Base-by-base conservation (phyloP, 768 basidiomycete genomes). In the Pleurotus cornucopiae region DNA sequence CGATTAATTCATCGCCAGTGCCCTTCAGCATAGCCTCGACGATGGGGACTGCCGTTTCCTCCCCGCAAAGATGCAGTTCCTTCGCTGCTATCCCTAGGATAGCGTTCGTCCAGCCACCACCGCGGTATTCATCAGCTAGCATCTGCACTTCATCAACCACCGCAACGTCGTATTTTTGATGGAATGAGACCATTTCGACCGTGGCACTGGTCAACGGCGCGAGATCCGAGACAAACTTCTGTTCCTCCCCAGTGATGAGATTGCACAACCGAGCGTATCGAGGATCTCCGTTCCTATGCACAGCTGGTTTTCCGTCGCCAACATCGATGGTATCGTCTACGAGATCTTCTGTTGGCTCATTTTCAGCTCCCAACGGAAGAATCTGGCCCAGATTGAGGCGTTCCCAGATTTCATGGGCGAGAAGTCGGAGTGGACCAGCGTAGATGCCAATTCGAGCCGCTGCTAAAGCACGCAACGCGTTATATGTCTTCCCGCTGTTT, bases 71-170 rank as follows among this genome's bases (percentile, higher is more conserved):
- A 71, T 99, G 97, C 1, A 99, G 64, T 65, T 98, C 95, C 23
- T 78, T 75, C 2, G 94, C 94, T 54, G 77, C 70, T 1, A 87
- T 48, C 2, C 91, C 90, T 16, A 97, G 69, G 1, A 99, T 79
- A 0, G 94, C 94, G 11, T 67, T 64, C 6, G 90, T 89, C 96
- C 97, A 99, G 0, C 83, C 83, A 21, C 72, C 74, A 0, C 97
- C 96, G 13, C 97, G 84, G 2, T 84, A 74, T 0, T 76, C 69
- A 67, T 98, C 93, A 0, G 81, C 81, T 14, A 98, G 83, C 89
- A 98, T 89, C 73, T 98, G 97, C 47, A 99, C 98, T 73, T 98
- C 96, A 68, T 98, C 97, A 45, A 99, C 77, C 46, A 99, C 94
- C 0, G 86, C 94, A 20, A 98, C 93, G 51, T 96, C 92, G 54